Evolutionary conservation across 164 flowering plant species (phyloP).

Genomic region (Cinnamomum micranthum): DNA sequence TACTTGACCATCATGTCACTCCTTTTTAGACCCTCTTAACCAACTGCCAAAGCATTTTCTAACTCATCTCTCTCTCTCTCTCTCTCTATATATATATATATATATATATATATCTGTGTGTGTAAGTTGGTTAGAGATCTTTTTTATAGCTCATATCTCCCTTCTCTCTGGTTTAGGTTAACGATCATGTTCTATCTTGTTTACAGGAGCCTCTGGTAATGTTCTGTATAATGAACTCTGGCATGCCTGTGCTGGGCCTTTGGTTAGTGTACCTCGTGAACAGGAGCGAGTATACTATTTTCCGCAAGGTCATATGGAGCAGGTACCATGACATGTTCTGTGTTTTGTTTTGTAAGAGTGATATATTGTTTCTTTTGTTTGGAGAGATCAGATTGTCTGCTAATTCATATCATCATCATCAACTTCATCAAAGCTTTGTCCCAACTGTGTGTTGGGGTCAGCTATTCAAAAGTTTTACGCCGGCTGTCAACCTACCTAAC

Average conservation of each 20-base stretch:
- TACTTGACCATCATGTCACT: neutral
- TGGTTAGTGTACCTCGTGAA: conserved; percentile 75
- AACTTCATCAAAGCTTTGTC: no score
- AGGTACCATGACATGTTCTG: conserved; percentile 32
- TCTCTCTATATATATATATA: neutral
- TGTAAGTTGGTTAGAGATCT: no score
- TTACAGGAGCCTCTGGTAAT: conserved; percentile 34
- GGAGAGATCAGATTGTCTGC: neutral
- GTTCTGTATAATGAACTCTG: conserved; percentile 69
- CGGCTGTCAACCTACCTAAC: neutral
- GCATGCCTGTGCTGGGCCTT: conserved; percentile 96
- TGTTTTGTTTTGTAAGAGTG: neutral
- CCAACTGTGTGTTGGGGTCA: neutral
- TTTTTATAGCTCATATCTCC: no score
- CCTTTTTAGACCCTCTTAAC: neutral
- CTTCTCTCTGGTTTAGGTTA: no score
- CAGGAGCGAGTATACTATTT: conserved; percentile 83
- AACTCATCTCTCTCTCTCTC: neutral
- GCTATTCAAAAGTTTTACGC: neutral
- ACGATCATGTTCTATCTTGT: no score
- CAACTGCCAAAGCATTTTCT: neutral
- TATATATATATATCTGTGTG: no score
- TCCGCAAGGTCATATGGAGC: conserved; percentile 95
- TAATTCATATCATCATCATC: no score
- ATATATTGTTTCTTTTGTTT: neutral